A percentile compares a stretch with the other conserved stretches of the same genome.
phyloP scores from a whole-genome alignment of 345 rosid species.

The Boechera retrofracta region DNA sequence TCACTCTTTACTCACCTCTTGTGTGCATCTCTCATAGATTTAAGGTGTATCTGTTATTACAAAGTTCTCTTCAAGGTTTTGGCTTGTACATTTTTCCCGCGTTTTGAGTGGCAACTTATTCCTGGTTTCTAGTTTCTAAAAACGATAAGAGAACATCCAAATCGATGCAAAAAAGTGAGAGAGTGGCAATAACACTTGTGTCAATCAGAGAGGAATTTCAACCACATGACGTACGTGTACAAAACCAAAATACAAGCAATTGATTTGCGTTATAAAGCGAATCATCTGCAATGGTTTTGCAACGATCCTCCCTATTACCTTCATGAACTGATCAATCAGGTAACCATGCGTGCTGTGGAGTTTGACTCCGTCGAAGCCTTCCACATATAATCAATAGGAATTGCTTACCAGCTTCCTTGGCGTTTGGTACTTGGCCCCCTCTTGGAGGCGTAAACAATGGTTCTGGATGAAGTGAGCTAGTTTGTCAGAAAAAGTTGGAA shows the following conservation, averaged over 20 bases:
- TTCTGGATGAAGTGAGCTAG: no score
- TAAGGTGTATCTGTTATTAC: constrained; percentile 29
- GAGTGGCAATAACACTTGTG: constrained; percentile 1
- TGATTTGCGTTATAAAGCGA: neutral
- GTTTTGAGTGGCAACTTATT: constrained; percentile 25
- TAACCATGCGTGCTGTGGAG: no score
- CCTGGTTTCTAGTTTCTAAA: neutral
- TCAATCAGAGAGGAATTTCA: constrained; percentile 7
- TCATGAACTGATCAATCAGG: neutral
- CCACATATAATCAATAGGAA: no score
- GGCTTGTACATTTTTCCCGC: constrained; percentile 36
- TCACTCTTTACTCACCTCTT: constrained; percentile 24
- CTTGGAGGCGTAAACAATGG: no score
- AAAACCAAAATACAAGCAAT: neutral
- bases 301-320: neutral
- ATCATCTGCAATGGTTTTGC: neutral
- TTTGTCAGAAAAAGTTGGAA: no score
- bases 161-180: neutral
- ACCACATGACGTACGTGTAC: neutral
- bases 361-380: no score
- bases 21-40: constrained; percentile 30
- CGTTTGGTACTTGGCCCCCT: neutral
- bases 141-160: constrained; percentile 8
- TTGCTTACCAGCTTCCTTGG: neutral
- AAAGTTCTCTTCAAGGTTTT: constrained; percentile 34